These are phyloP conservation scores for Hypericum androsaemum DNA, from an alignment of 345 rosid genomes.

Conservation along the genomic window DNA sequence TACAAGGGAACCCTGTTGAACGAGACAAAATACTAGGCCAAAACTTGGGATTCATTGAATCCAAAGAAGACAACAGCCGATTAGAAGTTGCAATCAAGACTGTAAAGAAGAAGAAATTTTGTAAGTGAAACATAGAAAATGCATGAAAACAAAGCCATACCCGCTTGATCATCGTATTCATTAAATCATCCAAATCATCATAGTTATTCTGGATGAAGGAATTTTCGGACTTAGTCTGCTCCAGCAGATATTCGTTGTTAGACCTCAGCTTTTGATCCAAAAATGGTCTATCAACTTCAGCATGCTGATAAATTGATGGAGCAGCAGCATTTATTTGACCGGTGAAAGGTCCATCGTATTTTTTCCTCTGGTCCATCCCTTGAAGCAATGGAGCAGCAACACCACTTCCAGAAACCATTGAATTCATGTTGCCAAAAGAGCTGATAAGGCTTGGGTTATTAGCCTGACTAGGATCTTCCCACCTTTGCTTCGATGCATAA, in stretches of 20 bases:
- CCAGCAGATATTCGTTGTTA: slow-evolving; percentile 24
- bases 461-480: slow-evolving; percentile 40
- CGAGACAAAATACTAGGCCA: no score
- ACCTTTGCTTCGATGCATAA: slow-evolving; percentile 29
- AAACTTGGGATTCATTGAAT: no score
- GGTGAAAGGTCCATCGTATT: slow-evolving; percentile 26
- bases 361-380: slow-evolving; percentile 26
- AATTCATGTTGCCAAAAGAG: slow-evolving; percentile 27
- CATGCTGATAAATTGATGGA: slow-evolving; percentile 21
- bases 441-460: slow-evolving; percentile 18
- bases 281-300: slow-evolving; percentile 27
- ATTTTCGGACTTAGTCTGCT: slow-evolving; percentile 41
- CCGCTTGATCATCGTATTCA: slow-evolving; percentile 57
- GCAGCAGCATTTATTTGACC: slow-evolving; percentile 26
- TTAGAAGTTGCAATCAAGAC: no score
- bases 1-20: no score
- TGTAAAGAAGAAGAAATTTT: no score
- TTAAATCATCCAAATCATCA: slow-evolving; percentile 57
- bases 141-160: slow-evolving; percentile 21
- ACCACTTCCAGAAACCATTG: slow-evolving; percentile 28
- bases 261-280: slow-evolving; percentile 31
- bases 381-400: slow-evolving; percentile 17
- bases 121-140: no score
- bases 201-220: slow-evolving; percentile 32
- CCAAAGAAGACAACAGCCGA: no score